Base-by-base conservation (phyloP, 169 alveolate species). In the Cryptosporidium baileyi region DNA sequence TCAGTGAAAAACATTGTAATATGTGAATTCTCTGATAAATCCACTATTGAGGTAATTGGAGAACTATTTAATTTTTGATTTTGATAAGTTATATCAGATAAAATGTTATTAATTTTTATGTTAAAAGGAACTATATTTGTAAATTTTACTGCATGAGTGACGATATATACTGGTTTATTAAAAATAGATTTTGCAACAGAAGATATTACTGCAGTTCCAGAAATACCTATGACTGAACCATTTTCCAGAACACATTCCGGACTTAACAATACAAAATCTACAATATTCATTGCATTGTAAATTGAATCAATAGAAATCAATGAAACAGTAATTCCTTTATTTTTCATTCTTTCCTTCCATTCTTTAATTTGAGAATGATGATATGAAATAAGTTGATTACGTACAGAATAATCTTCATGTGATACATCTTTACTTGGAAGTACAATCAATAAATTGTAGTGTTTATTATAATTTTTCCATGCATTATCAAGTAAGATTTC, bases 1-100 rank as follows among this genome's bases (percentile, higher is more conserved):
- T 74, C 85, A 22, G 85, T 74, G 24, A 74, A 59, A n/a, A 74
- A 26, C 85, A 74, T 74, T 54, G 85, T 26, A 9, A 74, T 54
- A 40, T 54, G 41, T 6, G 65, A 54, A 44, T 43, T 57, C 19
- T 74, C 85, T 8, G 85, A 52, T 17, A 74, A 26, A 11, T 74
- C 85, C 28, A 74, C 51, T 9, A 57, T 38, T 8, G 85, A 74
- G 24, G 47, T 38, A 24, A 74, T 36, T 74, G 67, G 85, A 54
- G 44, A 40, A 22, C 59, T 74, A 3, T 22, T 52, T 32, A 45
- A 36, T 30, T 74, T 36, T 26, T 22, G 57, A 36, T 57, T 38
- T 54, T 74, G 65, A 40, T 74, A 54, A 2, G 85, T 74, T 36
- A 57, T 54, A 7, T 74, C 67, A 54, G 59, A 54, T n/a, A 74